These are phyloP conservation scores for Talaromyces islandicus DNA, from an alignment of 2,329 filamentous ascomycete species.

Conservation along the genomic window DNA sequence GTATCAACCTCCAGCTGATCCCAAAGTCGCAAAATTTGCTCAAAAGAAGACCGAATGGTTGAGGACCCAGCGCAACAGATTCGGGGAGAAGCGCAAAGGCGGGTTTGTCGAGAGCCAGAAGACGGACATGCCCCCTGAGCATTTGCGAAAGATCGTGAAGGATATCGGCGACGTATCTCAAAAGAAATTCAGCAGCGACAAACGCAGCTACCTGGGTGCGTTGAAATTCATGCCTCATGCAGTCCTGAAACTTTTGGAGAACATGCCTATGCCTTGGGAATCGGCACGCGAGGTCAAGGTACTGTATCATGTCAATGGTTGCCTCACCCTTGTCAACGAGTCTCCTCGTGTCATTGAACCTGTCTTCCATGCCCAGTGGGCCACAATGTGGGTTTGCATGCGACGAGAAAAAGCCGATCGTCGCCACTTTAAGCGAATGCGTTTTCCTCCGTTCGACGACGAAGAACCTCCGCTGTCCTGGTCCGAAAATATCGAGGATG, in stretches of 20 bases:
- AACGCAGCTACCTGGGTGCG: constrained; percentile 93
- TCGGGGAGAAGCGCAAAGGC: constrained; percentile 92
- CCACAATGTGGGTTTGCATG: constrained; percentile 99
- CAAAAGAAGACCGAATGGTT: constrained; percentile 99
- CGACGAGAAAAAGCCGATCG: constrained; percentile 94
- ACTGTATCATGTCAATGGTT: constrained; percentile 96
- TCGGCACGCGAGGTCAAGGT: constrained; percentile 94
- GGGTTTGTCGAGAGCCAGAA: constrained; percentile 98
- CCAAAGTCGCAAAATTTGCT: constrained; percentile 86
- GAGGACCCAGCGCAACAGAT: constrained; percentile 80
- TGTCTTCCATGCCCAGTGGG: constrained; percentile 97
- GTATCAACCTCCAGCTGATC: constrained; percentile 72
- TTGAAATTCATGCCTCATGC: constrained; percentile 99
- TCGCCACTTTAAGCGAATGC: constrained; percentile 96
- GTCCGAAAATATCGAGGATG: constrained; percentile 98
- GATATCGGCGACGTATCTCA: constrained; percentile 99
- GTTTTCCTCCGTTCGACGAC: constrained; percentile 96
- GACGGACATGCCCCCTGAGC: constrained; percentile 96
- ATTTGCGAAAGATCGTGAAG: constrained; percentile 94
- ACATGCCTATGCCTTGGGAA: constrained; percentile 99
- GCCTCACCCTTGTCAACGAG: constrained; percentile 94
- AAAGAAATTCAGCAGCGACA: constrained; percentile 98
- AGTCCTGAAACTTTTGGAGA: constrained; percentile 92
- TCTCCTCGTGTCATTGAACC: constrained; percentile 94
- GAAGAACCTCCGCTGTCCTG: constrained; percentile 96